Evolutionary conservation across 345 rosid species (phyloP).

Genomic region (Populus tremula): DNA sequence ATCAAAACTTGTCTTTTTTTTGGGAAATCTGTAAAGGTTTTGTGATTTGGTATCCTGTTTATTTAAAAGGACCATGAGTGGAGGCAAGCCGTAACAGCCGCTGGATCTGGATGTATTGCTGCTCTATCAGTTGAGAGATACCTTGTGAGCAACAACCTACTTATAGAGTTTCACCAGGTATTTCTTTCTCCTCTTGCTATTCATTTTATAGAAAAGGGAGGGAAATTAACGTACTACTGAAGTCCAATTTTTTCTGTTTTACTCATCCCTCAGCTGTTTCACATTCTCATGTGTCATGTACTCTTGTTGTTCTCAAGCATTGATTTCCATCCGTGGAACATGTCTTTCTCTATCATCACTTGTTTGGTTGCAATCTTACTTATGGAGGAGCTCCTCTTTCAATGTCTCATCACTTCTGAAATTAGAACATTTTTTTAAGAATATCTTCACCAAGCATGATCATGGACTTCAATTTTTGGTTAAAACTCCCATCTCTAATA

Average conservation of each 20-base stretch:
- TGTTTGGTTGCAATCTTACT: background rate
- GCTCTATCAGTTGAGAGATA: constrained; percentile 95
- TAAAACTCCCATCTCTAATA: background rate
- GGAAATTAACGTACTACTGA: background rate
- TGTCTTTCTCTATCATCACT: background rate
- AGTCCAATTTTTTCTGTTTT: background rate
- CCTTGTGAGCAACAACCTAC: constrained; percentile 78
- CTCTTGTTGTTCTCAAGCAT: constrained; percentile 2
- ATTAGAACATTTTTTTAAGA: background rate
- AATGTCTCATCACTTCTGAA: no score
- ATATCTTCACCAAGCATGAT: background rate
- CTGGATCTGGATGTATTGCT: constrained; percentile 97
- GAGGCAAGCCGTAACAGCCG: constrained; percentile 98
- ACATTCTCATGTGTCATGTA: background rate
- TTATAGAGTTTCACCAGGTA: constrained; percentile 96
- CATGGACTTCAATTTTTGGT: background rate
- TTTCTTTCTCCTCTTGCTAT: background rate
- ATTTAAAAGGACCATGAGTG: constrained; percentile 77
- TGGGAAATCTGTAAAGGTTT: background rate
- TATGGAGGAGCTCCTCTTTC: background rate
- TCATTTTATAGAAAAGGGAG: no score
- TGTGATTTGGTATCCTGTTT: background rate
- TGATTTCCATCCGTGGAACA: background rate
- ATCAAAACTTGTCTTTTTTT: background rate
- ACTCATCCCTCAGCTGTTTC: background rate